Evolutionary conservation across 768 basidiomycete genomes (phyloP), one percentile per base, ranked within the genome.

Genomic region (Lentinula aciculospora): DNA sequence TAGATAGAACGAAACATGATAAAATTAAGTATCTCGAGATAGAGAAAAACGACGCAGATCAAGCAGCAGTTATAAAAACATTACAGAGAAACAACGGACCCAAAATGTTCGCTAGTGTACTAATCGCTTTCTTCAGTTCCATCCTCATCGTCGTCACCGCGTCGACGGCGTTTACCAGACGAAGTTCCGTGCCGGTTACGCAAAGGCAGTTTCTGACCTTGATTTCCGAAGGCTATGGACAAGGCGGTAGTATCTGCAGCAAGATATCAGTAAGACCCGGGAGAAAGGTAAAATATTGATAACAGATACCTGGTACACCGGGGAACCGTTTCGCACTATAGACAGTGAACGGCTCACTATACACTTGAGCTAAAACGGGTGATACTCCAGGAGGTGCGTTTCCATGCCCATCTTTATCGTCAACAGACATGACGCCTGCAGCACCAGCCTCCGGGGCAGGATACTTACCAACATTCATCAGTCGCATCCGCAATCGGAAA

Each of bases 251-350:
- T 92, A 71, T 92, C 90, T 90, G 63, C 54, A 64, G 47, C 58
- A 46, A 21, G 62, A 56, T 50, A 56, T 21, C 23, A 56, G 32
- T 13, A 39, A 56, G 1, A 40, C n/a, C n/a, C 4, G 13, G 37
- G 9, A 17, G 40, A n/a, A 56, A 61, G 57, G 59, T 59, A 25
- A 47, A 60, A 27, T 59, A 53, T 27, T 25, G 56, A 45, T 44
- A 19, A 32, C 55, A 61, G 57, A 63, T 62, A 92, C 92, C 90
- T 73, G 92, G 89, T 42, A 98, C 94, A 50, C 94, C 94, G 49
- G 92, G 93, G 75, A 96, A 98, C 49, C 89, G 84, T 75, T 98
- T 98, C 34, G 94, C 94, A 2, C 92, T 93, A 71, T 77, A 94
- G 0, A 98, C 94, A 10, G 83, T 81, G 66, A 97, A 96, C 27